Evolutionary conservation across 2,329 filamentous ascomycete species (phyloP).

Genomic region (Nannizzia gypsea): DNA sequence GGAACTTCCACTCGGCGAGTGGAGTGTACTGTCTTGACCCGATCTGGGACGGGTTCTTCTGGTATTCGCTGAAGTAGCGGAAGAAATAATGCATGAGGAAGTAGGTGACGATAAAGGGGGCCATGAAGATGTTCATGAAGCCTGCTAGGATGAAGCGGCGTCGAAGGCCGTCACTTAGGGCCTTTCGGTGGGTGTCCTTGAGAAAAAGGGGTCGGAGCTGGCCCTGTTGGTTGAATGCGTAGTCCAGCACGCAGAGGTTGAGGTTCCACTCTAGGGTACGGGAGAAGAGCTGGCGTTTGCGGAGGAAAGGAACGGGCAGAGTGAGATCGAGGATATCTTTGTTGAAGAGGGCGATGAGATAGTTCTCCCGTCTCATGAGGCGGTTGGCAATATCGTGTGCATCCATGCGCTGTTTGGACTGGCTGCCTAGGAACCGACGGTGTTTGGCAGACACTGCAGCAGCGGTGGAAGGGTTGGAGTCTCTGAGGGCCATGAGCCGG

Average conservation of each 20-base stretch:
- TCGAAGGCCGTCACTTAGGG: constrained; percentile 66
- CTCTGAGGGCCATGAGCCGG: constrained; percentile 69
- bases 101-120: constrained; percentile 77
- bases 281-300: constrained; percentile 71
- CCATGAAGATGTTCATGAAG: constrained; percentile 72
- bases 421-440: constrained; percentile 58
- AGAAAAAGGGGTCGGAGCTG: constrained; percentile 80
- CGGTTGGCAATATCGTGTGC: constrained; percentile 95
- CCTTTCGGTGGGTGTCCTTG: constrained; percentile 65
- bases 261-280: constrained; percentile 86
- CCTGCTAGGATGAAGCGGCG: constrained; percentile 72
- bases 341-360: constrained; percentile 92
- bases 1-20: constrained; percentile 93
- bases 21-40: constrained; percentile 86
- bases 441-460: constrained; percentile 47
- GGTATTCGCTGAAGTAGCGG: constrained; percentile 93
- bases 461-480: constrained; percentile 77
- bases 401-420: constrained; percentile 87
- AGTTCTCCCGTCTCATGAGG: constrained; percentile 93
- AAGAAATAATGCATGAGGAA: constrained; percentile 85
- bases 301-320: constrained; percentile 71
- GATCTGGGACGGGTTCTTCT: constrained; percentile 79
- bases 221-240: constrained; percentile 80
- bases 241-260: constrained; percentile 79
- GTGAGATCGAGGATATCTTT: constrained; percentile 87